A percentile compares a stretch with the other conserved stretches of the same genome.
phyloP scores from a whole-genome alignment of 2,329 filamentous ascomycete genomes.

The Sporothrix brasiliensis region DNA sequence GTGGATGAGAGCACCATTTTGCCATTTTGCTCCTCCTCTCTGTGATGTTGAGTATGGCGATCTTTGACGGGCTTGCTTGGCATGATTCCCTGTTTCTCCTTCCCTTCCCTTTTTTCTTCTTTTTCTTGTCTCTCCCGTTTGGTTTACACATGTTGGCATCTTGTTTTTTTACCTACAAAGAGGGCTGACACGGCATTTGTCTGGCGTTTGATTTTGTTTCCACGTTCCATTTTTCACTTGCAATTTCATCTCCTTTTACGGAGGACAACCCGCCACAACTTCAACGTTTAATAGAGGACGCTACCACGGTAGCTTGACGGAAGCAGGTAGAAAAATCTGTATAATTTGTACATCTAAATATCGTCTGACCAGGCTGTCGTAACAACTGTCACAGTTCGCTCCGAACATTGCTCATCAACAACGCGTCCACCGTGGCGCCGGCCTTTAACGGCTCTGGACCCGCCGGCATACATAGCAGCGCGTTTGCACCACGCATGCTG shows the following conservation, averaged over 20 bases:
- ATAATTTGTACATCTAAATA: constrained; percentile 14
- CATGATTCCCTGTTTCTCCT: no score
- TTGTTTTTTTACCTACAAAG: constrained; percentile 21
- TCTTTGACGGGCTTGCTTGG: neutral
- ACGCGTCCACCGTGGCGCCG: constrained; percentile 72
- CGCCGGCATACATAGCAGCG: constrained; percentile 73
- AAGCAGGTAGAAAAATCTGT: constrained; percentile 21
- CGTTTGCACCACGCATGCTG: constrained; percentile 87
- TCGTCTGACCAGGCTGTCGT: neutral
- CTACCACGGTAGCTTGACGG: neutral
- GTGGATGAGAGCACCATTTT: neutral
- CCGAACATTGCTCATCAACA: constrained; percentile 68
- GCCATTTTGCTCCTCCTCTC: neutral
- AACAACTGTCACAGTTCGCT: constrained; percentile 34
- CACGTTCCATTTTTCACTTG: neutral
- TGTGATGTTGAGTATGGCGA: neutral
- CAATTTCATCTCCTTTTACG: no score
- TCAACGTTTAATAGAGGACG: constrained; percentile 24
- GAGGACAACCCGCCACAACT: neutral
- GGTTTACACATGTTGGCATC: constrained; percentile 25
- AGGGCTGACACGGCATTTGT: constrained; percentile 31
- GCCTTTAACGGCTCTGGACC: constrained; percentile 66
- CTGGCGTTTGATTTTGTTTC: constrained; percentile 28
- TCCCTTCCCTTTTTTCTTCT: neutral
- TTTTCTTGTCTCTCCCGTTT: neutral